These are phyloP conservation scores for Pseudotsuga menziesii DNA, from an alignment of 75 land plant species.

Conservation along the genomic window DNA sequence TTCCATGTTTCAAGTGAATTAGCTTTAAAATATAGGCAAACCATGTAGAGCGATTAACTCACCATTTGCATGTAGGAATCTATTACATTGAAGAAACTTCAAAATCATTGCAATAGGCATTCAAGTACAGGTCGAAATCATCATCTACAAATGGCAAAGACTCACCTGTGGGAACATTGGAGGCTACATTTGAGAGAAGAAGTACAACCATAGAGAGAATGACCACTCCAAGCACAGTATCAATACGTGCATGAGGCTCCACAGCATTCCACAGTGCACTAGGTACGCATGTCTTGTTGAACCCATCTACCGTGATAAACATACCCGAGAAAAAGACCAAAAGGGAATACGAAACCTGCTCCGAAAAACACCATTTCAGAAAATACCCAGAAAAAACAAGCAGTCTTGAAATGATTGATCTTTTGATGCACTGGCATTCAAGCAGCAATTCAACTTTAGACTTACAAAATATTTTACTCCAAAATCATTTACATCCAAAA, in stretches of 20 bases:
- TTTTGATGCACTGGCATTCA: not conserved
- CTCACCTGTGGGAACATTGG: constrained; percentile 86
- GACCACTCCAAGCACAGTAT: constrained; percentile 37
- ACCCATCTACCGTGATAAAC: constrained; percentile 79
- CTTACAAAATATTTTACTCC: not conserved
- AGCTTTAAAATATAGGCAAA: too few species aligned
- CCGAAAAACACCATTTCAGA: not conserved
- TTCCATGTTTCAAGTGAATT: too few species aligned
- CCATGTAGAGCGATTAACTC: too few species aligned
- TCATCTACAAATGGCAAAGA: not conserved
- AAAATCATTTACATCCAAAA: constrained; percentile 2
- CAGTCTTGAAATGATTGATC: not conserved
- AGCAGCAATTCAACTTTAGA: not conserved
- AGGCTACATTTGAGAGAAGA: constrained; percentile 75
- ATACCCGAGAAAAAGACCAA: constrained; percentile 80
- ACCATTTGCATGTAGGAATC: too few species aligned
- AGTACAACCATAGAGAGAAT: constrained; percentile 54
- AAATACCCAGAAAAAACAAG: not conserved
- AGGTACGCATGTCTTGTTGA: constrained; percentile 76
- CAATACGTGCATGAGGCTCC: constrained; percentile 64
- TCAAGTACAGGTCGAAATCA: too few species aligned
- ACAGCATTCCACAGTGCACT: constrained; percentile 58
- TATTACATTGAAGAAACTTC: too few species aligned
- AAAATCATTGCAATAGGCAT: too few species aligned
- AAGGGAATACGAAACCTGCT: constrained; percentile 72